Conservation (phyloP, 495 filamentous ascomycete species). For the Cladorrhinum samala region DNA sequence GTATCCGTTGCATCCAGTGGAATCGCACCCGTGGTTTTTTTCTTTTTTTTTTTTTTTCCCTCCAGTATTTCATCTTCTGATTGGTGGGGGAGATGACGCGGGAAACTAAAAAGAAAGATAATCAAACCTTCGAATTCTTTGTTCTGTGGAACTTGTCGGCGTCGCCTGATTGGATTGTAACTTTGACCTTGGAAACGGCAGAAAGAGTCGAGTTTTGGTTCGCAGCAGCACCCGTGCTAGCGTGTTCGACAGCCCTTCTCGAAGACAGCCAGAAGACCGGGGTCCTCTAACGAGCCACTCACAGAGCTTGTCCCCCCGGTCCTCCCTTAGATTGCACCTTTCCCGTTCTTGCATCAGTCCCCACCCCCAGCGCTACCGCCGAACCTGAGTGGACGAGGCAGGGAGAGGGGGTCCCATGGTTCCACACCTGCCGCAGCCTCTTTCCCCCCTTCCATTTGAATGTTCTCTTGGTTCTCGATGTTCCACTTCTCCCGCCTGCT, state of each 20-base stretch:
- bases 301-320: constrained; percentile 15
- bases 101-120: background rate
- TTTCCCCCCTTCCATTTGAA: constrained; percentile 8
- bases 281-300: constrained; percentile 13
- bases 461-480: constrained; percentile 12
- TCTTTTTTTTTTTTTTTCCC: too few species aligned
- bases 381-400: constrained; percentile 13
- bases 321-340: constrained; percentile 24
- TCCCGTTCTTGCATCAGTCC: constrained; percentile 21
- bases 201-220: background rate
- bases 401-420: constrained; percentile 8
- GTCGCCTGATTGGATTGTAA: background rate
- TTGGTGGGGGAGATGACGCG: too few species aligned
- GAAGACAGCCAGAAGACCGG: constrained; percentile 29
- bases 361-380: background rate
- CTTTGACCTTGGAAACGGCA: background rate
- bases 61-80: too few species aligned
- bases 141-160: background rate
- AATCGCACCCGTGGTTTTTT: too few species aligned
- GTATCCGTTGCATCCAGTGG: too few species aligned
- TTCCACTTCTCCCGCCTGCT: background rate
- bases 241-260: constrained; percentile 32
- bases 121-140: background rate
- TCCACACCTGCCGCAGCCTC: constrained; percentile 16
- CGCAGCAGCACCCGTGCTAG: constrained; percentile 5